Evolutionary conservation across 495 filamentous ascomycete genomes (phyloP).

Genomic region (Niebla homalea): DNA sequence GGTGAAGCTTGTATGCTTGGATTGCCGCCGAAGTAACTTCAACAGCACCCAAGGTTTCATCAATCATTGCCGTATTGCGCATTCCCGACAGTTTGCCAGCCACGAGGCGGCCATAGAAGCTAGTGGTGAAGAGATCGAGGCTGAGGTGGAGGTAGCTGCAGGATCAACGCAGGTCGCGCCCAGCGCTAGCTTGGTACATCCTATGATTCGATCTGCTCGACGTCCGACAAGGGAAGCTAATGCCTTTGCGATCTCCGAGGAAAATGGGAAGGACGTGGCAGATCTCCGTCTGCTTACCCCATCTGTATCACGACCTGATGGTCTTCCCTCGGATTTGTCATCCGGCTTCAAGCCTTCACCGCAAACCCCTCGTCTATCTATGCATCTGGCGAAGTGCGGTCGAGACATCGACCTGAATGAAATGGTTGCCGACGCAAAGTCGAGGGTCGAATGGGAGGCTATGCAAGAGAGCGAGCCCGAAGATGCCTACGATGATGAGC

Average conservation of each 20-base stretch:
- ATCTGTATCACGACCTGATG: not conserved
- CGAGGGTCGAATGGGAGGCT: conserved; percentile 34
- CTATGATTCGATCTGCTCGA: conserved; percentile 45
- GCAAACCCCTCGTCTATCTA: conserved; percentile 64
- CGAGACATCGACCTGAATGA: conserved; percentile 49
- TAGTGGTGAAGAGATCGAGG: conserved; percentile 69
- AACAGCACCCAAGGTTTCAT: conserved; percentile 94
- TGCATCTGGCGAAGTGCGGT: conserved; percentile 51
- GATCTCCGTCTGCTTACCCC: not conserved
- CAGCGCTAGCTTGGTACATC: conserved; percentile 50
- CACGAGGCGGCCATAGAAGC: conserved; percentile 89
- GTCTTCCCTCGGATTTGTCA: not conserved
- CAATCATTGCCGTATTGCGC: conserved; percentile 94
- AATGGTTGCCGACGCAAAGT: conserved; percentile 44
- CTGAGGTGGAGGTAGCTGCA: conserved; percentile 44
- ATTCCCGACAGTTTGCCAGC: conserved; percentile 79
- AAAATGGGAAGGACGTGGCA: conserved; percentile 19
- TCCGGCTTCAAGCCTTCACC: conserved; percentile 46
- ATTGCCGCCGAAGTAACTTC: conserved; percentile 81
- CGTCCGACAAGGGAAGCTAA: conserved; percentile 9
- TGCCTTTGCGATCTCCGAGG: conserved; percentile 3
- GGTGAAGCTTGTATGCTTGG: conserved; percentile 76
- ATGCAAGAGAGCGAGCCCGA: not conserved
- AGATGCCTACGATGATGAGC: conserved; percentile 26
- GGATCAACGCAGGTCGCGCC: conserved; percentile 29